These are phyloP conservation scores for Phytophthora crassamura DNA, from an alignment of 352 stramenopile genomes.

Conservation along the genomic window DNA sequence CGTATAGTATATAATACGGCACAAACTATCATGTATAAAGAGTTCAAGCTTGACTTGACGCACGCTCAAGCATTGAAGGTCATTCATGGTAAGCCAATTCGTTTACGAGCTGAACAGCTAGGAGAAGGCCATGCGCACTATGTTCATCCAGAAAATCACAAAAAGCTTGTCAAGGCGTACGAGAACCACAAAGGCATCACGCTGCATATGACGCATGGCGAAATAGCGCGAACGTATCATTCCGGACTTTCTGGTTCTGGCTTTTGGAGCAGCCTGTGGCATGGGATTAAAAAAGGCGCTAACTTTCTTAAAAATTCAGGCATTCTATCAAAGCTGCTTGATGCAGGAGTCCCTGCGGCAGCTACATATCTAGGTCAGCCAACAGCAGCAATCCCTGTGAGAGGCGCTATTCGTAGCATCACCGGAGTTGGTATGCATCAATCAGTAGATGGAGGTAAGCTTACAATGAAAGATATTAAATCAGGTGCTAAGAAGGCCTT, in stretches of 20 bases:
- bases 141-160: no score
- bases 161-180: constrained; percentile 4
- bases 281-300: constrained; percentile 12
- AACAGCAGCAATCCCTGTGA: no score
- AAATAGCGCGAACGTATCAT: no score
- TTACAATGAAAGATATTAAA: no score
- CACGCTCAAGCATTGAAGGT: not conserved
- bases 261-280: constrained; percentile 2
- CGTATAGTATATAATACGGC: not conserved
- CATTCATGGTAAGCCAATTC: constrained; percentile 1
- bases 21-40: constrained; percentile 7
- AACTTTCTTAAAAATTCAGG: constrained; percentile 12
- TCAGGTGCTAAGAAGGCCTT: no score
- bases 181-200: constrained; percentile 8
- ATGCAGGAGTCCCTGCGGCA: no score
- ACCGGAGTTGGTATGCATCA: no score
- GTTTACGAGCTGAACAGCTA: not conserved
- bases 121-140: not conserved
- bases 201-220: constrained; percentile 10
- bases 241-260: constrained; percentile 3
- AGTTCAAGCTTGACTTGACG: not conserved
- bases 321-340: no score
- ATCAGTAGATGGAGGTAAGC: no score
- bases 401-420: no score
- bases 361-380: no score